Evolutionary conservation across 306 rosid genomes (phyloP).

Genomic region (Vachellia pachyceras): DNA sequence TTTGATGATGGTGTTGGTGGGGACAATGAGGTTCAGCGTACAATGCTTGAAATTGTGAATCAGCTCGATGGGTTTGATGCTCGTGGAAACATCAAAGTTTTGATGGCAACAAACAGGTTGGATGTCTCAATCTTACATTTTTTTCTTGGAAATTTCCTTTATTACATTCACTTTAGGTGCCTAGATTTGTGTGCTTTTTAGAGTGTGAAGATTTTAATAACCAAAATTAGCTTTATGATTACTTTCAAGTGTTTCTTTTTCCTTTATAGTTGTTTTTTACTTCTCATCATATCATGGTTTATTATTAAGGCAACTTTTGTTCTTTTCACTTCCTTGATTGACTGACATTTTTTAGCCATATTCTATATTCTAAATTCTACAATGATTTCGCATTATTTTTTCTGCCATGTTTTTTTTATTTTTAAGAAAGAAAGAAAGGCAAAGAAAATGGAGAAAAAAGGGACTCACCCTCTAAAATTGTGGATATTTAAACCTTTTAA

Average conservation of each 20-base stretch:
- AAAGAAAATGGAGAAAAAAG: no score
- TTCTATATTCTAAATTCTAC: no score
- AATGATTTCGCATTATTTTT: not conserved
- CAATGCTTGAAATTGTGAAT: slow-evolving; percentile 98
- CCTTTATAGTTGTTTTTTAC: not conserved
- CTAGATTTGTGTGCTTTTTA: not conserved
- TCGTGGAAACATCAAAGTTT: slow-evolving; percentile 93
- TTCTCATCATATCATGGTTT: not conserved
- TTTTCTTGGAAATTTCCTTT: not conserved
- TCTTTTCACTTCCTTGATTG: not conserved
- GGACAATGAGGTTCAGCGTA: slow-evolving; percentile 96
- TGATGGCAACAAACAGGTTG: slow-evolving; percentile 98
- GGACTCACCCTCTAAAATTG: not conserved
- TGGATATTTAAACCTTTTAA: not conserved
- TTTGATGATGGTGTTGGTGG: slow-evolving; percentile 99
- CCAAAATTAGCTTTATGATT: not conserved
- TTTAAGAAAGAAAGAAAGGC: not conserved
- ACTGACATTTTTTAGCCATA: not conserved
- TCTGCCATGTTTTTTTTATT: no score
- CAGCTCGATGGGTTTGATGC: slow-evolving; percentile 99
- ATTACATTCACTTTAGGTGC: not conserved
- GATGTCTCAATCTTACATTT: slow-evolving; percentile 23
- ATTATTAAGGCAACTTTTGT: not conserved
- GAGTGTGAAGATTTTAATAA: not conserved
- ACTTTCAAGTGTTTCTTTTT: not conserved